Evolutionary conservation across 2,329 filamentous ascomycete genomes (phyloP).

Genomic region (Calonectria hawksworthii): DNA sequence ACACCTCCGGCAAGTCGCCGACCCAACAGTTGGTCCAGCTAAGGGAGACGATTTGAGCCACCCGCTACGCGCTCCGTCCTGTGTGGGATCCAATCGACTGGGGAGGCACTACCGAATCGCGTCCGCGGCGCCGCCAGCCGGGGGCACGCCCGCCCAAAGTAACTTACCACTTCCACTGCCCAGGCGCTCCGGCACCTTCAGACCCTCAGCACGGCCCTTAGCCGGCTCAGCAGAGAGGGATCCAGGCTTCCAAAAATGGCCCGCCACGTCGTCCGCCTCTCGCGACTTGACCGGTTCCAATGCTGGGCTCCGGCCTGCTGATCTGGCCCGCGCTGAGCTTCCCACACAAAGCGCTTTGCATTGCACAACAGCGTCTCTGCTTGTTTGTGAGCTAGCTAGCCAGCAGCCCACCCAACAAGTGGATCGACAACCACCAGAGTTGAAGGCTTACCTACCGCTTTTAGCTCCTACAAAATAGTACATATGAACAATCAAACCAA

Average conservation of each 20-base stretch:
- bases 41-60: constrained; percentile 7
- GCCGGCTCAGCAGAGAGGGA: constrained; percentile 3
- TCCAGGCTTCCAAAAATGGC: constrained; percentile 29
- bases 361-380: constrained; percentile 3
- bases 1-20: not conserved
- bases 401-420: constrained; percentile 8
- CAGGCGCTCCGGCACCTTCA: constrained; percentile 21
- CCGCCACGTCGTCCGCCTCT: constrained; percentile 40
- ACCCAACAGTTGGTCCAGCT: constrained; percentile 11
- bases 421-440: constrained; percentile 21
- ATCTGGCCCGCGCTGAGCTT: constrained; percentile 8
- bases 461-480: not conserved
- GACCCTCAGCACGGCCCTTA: constrained; percentile 8
- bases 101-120: constrained; percentile 25
- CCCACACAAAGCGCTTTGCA: constrained; percentile 2
- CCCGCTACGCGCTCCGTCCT: constrained; percentile 9
- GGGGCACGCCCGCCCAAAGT: constrained; percentile 11
- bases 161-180: constrained; percentile 13
- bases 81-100: constrained; percentile 9
- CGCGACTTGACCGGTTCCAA: constrained; percentile 30
- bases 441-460: constrained; percentile 14
- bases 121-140: not conserved
- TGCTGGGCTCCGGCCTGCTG: constrained; percentile 27
- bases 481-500: not conserved
- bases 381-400: no score